Evolutionary conservation across 768 basidiomycete genomes (phyloP), one percentile per base, ranked within the genome.

Genomic region (Lentinula edodes): DNA sequence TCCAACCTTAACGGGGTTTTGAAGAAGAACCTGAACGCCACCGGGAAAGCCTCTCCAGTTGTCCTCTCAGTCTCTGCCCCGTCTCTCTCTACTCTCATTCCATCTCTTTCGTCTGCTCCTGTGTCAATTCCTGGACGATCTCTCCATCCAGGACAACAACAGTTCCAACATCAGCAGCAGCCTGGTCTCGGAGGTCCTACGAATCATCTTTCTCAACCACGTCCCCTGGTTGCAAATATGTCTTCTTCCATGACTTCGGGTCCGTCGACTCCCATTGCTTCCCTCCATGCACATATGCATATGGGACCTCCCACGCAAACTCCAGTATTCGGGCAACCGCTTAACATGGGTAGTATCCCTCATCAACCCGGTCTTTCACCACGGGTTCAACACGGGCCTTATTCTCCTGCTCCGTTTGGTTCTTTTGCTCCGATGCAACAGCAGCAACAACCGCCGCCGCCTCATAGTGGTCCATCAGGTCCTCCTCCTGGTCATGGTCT

Each of bases 1-100:
- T 78, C 76, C 60, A 73, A 6, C 18, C 16, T 79, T 8, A 66
- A 72, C 20, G 71, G 80, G 9, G 78, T 81, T n/a, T 72, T 76
- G 46, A 90, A 89, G 81, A 90, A 89, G 78, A 82, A 80, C 60
- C 74, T 80, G 67, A 82, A 75, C 68, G 16, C 43, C 7, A 16
- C 6, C 16, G 43, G 43, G n/a, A 45, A 89, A 87, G 71, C 60
- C 12, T 42, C 39, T 15, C 43, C 43, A n/a, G 43, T 45, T 45
- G 7, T 45, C 16, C 43, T 36, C 39, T 45, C 53, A 13, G 54
- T 50, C 50, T 51, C 61, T 46, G 28, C 43, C 10, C 20, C 61
- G 6, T 28, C 20, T 20, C 28, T 57, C 13, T 39, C 55, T 34
- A 48, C 41, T 20, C 41, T 18, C 32, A 16, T 32, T 12, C 36